Base-by-base conservation (phyloP, 2,329 filamentous ascomycete genomes). In the Akanthomyces uredinophilus region DNA sequence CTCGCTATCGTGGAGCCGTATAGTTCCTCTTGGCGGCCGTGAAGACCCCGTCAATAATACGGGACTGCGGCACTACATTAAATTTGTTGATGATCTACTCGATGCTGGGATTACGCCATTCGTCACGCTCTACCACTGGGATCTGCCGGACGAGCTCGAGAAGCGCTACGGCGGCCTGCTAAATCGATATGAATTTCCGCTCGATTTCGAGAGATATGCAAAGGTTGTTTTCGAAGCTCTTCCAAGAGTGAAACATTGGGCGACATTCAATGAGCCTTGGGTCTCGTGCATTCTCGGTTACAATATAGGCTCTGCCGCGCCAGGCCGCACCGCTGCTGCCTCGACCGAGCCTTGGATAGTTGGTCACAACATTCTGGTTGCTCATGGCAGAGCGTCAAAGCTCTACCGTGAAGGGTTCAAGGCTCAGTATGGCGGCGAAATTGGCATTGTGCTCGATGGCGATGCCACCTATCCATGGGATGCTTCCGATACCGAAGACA, bases 211-310 rank as follows among this genome's bases (percentile, higher is more conserved):
- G 68, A 79, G 88, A 75, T 96, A 93, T 71, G 89, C 91, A 11
- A 86, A 88, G 65, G 80, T 91, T 52, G 80, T 91, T 69, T 96
- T 92, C 78, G 82, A 88, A 71, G 84, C 87, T 1, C 81, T 96
- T 54, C 83, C 87, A 60, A 88, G 87, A 74, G 91, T 92, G 70
- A 91, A 92, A 79, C 83, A 91, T 76, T 96, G 92, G 92, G 91
- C 93, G 74, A 95, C 91, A 29, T 92, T 94, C 78, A 95, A 95
- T 73, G 91, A 96, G 79, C 92, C 92, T 4, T 95, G 90, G 87
- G 96, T 91, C 77, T 90, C 86, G 66, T 86, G 88, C 58, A 87
- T 95, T 64, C 82, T 95, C 47, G 91, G 91, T 41, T 95, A 94
- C 76, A 89, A 83, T 71, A 85, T 83, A 47, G 92, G 92, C 32